Evolutionary conservation across 495 filamentous ascomycete genomes (phyloP).

Genomic region (Xylaria venustula): DNA sequence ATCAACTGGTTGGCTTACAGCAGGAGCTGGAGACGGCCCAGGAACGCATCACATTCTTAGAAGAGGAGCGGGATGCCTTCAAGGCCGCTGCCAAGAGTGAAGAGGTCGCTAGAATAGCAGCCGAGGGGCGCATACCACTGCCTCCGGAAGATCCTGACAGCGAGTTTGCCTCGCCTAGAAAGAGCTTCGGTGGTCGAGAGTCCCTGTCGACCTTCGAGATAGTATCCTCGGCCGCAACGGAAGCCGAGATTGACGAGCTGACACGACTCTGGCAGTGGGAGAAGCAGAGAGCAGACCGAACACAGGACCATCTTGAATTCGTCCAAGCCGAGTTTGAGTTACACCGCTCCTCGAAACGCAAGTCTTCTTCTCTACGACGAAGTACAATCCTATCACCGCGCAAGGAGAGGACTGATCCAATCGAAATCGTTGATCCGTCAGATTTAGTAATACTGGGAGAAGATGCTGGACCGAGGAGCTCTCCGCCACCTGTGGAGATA

Average conservation of each 20-base stretch:
- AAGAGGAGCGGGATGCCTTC: conserved; percentile 68
- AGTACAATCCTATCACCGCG: conserved; percentile 20
- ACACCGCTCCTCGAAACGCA: conserved; percentile 57
- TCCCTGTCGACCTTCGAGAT: conserved; percentile 41
- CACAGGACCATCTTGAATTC: conserved; percentile 75
- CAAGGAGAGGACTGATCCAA: conserved; percentile 27
- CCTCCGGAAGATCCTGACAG: conserved; percentile 44
- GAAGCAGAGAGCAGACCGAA: conserved; percentile 61
- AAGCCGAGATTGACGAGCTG: conserved; percentile 58
- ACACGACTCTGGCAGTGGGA: conserved; percentile 63
- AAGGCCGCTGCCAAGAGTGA: conserved; percentile 59
- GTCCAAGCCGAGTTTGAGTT: conserved; percentile 76
- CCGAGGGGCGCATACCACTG: conserved; percentile 62
- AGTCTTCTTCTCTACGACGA: conserved; percentile 7
- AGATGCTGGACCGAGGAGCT: conserved; percentile 10
- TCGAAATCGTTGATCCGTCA: conserved; percentile 39
- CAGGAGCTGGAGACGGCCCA: conserved; percentile 68
- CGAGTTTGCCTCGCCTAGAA: conserved; percentile 48
- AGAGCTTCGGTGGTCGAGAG: conserved; percentile 22
- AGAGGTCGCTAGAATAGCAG: conserved; percentile 59
- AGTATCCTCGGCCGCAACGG: conserved; percentile 40
- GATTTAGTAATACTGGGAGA: conserved; percentile 44
- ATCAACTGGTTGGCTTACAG: conserved; percentile 68
- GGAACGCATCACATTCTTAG: conserved; percentile 61
- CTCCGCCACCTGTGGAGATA: background rate